Base-by-base conservation (phyloP, 2,329 filamentous ascomycete genomes). In the Hypomyces perniciosus region DNA sequence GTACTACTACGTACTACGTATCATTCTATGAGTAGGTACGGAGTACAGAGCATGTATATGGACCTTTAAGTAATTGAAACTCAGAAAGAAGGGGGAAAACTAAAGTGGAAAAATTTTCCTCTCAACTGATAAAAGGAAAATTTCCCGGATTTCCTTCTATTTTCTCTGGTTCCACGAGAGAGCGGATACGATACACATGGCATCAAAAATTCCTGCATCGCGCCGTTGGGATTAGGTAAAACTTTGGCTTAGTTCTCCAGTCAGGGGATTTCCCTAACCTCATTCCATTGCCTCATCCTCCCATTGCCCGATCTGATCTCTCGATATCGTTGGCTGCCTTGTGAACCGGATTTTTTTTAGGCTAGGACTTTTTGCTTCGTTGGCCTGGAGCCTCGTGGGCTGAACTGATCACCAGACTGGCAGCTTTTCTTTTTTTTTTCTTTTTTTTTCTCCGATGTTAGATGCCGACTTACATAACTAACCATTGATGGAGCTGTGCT, bases 161-260 rank as follows among this genome's bases (percentile, higher is more conserved):
- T 40, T 49, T 30, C 47, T 41, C 43, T 46, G 44, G 43, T 46
- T 42, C 37, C 9, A 37, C 26, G 27, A 44, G 40, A 28, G 6
- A 38, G 48, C 48, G 43, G 41, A 44, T 50, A 45, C 34, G 31
- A 8, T 40, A 9, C 13, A 34, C 34, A 40, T 8, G 35, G 30
- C 13, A 43, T 13, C 13, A 12, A 13, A 12, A 31, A 31, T 43
- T 43, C 48, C 45, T 52, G 52, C 59, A 56, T 58, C 62, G 54
- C 63, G 58, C 59, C 60, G 60, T 65, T 59, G 57, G 52, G 56
- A 67, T 68, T 68, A 68, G 59, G 65, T 68, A 68, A 68, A 65
- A 65, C 56, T 62, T 65, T 66, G 61, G 57, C 55, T 51, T 52
- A 39, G 52, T 56, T 65, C 63, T 64, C 65, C 65, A 68, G 63